Conservation (phyloP, 176 grass and related monocot species). For the Hsuehochloa calcarea region DNA sequence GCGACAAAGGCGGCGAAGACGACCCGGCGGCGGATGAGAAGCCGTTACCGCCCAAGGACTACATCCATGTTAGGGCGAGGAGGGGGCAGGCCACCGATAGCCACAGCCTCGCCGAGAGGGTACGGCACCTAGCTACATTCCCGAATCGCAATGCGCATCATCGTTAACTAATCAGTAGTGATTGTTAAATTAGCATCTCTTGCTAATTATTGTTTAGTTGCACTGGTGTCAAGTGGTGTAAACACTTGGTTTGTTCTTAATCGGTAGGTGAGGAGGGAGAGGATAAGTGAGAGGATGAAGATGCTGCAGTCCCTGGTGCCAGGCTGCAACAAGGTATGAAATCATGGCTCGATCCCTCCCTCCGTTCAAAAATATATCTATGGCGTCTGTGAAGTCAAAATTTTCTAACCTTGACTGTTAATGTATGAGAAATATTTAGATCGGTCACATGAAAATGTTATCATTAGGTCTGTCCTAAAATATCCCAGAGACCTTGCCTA, state of each 20-base stretch:
- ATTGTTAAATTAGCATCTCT: background rate
- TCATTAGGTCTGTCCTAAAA: too few relatives aligned
- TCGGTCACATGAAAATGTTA: background rate
- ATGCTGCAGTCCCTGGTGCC: constrained; percentile 66
- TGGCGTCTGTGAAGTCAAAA: background rate
- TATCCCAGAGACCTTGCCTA: background rate
- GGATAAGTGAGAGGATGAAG: constrained; percentile 82
- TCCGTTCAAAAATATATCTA: background rate
- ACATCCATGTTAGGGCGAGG: constrained; percentile 71
- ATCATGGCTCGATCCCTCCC: too few relatives aligned
- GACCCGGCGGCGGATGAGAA: background rate
- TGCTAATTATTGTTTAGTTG: background rate
- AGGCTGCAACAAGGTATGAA: constrained; percentile 64
- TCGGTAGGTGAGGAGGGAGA: constrained; percentile 66
- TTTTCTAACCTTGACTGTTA: background rate
- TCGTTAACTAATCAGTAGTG: background rate
- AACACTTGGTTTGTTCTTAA: background rate
- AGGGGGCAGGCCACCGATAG: constrained; percentile 74
- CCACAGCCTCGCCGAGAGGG: constrained; percentile 76
- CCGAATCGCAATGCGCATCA: background rate
- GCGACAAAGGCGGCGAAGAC: background rate
- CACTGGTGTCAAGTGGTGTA: background rate
- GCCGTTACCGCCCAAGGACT: constrained; percentile 48
- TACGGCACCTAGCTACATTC: background rate
- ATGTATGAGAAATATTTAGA: background rate